These are phyloP conservation scores for Datisca glomerata DNA, from an alignment of 306 rosid genomes.

Conservation along the genomic window DNA sequence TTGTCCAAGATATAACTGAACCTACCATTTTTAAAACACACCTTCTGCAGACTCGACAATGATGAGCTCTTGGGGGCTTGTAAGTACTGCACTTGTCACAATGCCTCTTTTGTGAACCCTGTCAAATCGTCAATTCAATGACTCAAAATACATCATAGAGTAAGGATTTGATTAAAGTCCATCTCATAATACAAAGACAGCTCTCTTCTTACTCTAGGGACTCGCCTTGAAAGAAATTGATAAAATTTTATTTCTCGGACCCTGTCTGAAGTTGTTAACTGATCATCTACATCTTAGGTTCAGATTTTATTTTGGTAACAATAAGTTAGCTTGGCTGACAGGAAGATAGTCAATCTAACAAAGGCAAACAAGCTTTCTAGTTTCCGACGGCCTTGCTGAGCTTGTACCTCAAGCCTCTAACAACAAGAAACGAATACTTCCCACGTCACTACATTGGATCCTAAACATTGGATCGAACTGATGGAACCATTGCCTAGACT, in stretches of 20 bases:
- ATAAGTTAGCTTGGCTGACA: too few relatives aligned
- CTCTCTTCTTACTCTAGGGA: too few relatives aligned
- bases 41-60: slow-evolving; percentile 83
- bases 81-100: slow-evolving; percentile 66
- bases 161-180: not conserved
- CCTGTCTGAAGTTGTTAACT: too few relatives aligned
- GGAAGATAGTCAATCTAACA: not conserved
- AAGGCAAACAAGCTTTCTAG: too few relatives aligned
- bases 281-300: not conserved
- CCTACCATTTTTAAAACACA: slow-evolving; percentile 94
- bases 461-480: too few relatives aligned
- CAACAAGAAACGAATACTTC: too few relatives aligned
- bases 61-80: slow-evolving; percentile 95
- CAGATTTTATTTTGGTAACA: not conserved
- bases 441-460: too few relatives aligned
- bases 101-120: slow-evolving; percentile 33
- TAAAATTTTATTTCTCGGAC: too few relatives aligned
- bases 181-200: too few relatives aligned
- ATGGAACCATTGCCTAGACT: too few relatives aligned
- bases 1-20: slow-evolving; percentile 10
- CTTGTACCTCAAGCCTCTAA: not conserved
- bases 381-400: not conserved
- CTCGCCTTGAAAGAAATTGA: too few relatives aligned
- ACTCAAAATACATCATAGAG: not conserved
- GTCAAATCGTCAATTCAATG: slow-evolving; percentile 6